phyloP scores from a whole-genome alignment of 73 alveolate species.

The Paraurostyla sp. region DNA sequence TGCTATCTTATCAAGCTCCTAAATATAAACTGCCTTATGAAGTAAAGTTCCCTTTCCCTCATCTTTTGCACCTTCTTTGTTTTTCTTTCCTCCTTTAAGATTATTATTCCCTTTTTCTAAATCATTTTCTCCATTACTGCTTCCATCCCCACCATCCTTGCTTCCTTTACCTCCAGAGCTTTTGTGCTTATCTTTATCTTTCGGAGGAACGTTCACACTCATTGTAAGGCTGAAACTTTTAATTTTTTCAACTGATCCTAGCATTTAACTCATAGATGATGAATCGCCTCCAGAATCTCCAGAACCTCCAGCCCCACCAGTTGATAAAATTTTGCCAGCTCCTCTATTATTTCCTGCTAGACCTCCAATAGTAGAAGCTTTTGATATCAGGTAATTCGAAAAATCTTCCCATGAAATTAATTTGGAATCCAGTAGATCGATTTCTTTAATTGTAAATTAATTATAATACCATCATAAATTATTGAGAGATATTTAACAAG shows the following conservation, averaged over 20 bases:
- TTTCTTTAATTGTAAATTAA: slow-evolving; percentile 73
- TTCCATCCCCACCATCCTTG: background rate
- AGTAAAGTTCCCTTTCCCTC: slow-evolving; percentile 46
- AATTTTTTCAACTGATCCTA: slow-evolving; percentile 75
- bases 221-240: slow-evolving; percentile 69
- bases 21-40: slow-evolving; percentile 77
- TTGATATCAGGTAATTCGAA: slow-evolving; percentile 84
- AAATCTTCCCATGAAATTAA: slow-evolving; percentile 89
- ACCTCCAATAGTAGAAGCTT: slow-evolving; percentile 81
- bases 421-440: slow-evolving; percentile 84
- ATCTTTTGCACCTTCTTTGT: slow-evolving; percentile 41
- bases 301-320: background rate
- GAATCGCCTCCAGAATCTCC: background rate
- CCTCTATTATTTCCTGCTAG: slow-evolving; percentile 70
- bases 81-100: background rate
- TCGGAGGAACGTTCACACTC: slow-evolving; percentile 39
- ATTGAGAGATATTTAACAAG: slow-evolving; percentile 67
- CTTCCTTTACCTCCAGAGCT: background rate
- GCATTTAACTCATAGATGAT: background rate
- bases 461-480: slow-evolving; percentile 62
- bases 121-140: background rate
- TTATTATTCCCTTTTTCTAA: background rate
- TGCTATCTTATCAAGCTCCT: slow-evolving; percentile 83
- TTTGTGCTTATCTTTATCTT: slow-evolving; percentile 64
- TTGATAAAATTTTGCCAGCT: slow-evolving; percentile 33